Evolutionary conservation across 2,329 filamentous ascomycete species (phyloP), one percentile per base, ranked within the genome.

Genomic region (Fusarium verticillioides): DNA sequence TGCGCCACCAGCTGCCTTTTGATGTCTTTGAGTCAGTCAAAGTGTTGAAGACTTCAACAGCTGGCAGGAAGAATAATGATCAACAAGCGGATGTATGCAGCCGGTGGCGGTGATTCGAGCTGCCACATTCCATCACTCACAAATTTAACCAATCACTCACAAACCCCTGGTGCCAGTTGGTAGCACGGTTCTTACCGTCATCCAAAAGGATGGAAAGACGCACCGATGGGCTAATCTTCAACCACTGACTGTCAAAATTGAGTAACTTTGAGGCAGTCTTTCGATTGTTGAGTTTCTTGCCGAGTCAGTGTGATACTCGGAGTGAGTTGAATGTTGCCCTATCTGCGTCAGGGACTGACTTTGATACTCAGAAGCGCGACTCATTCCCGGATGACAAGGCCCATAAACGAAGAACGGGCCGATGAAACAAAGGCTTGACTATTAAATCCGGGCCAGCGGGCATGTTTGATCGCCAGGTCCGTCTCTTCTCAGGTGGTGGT

Each of bases 371-470:
- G 47, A 43, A 68, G 34, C 66, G 37, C 40, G 57, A 69, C 23
- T 62, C 63, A 34, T 63, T 50, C 49, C 32, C 37, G 28, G 39
- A 36, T 26, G 60, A 30, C 44, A 60, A 60, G 56, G 30, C 42
- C 60, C 54, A 39, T 43, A 67, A 59, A 58, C 46, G 47, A 73
- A 56, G 21, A 34, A 66, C 70, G 70, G 71, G 49, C 67, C 70
- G 62, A 64, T 74, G 70, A 73, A 72, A 74, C 70, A 50, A 60
- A 68, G 61, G 61, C 58, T 71, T 73, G 70, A 67, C 32, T 47
- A 58, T 40, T 43, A 57, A 60, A 67, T 44, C 72, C 36, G 58
- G 69, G 46, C 28, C 49, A 50, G 49, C 42, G 64, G 46, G 36
- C 26, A 58, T 59, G 72, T 73, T 67, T 70, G 72, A 74, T 74